phyloP scores from a whole-genome alignment of 768 basidiomycete genomes.

The Mycena olivaceomarginata region DNA sequence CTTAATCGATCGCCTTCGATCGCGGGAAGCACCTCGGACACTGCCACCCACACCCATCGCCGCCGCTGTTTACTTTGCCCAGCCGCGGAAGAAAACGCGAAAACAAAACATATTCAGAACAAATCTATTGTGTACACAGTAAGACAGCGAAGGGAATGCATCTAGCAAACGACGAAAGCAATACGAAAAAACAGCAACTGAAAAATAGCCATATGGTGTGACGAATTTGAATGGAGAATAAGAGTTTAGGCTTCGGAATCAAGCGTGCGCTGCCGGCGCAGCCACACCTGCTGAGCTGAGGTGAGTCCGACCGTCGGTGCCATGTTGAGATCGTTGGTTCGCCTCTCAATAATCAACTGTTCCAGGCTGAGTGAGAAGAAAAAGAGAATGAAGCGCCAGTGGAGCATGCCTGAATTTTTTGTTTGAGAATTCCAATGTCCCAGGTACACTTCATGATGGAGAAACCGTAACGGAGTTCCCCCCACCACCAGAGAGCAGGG shows the following conservation, averaged over 20 bases:
- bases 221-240: neutral
- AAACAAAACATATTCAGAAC: too few relatives aligned
- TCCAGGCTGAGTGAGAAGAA: neutral
- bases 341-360: neutral
- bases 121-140: too few relatives aligned
- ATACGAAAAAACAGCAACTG: too few relatives aligned
- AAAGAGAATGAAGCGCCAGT: neutral
- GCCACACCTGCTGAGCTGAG: neutral
- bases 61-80: too few relatives aligned
- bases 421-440: neutral
- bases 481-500: slow-evolving; percentile 15
- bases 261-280: slow-evolving; percentile 15
- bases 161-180: too few relatives aligned
- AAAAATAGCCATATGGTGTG: neutral
- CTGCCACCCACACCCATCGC: too few relatives aligned
- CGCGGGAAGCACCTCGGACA: too few relatives aligned
- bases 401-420: neutral
- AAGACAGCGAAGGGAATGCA: too few relatives aligned
- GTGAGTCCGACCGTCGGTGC: neutral
- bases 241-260: neutral
- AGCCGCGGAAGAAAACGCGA: too few relatives aligned
- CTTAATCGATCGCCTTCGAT: too few relatives aligned
- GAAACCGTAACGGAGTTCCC: neutral
- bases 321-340: neutral
- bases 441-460: slow-evolving; percentile 7